These are phyloP conservation scores for Collariella sp. DNA, from an alignment of 495 filamentous ascomycete genomes.

Conservation along the genomic window DNA sequence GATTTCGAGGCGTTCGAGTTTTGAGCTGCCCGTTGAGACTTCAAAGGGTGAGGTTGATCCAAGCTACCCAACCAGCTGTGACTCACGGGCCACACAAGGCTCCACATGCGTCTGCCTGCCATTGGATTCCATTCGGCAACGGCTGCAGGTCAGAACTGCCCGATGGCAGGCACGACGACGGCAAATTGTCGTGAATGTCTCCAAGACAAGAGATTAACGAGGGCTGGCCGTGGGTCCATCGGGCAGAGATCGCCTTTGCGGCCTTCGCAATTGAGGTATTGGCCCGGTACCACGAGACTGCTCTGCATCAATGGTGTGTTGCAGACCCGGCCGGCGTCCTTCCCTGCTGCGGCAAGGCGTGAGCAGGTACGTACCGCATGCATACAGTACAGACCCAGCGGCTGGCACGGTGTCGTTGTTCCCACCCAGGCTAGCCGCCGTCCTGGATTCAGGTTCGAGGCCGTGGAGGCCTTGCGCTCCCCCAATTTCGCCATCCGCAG, in stretches of 20 bases:
- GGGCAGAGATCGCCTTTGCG: conserved; percentile 13
- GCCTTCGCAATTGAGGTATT: conserved; percentile 22
- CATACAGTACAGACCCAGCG: not conserved
- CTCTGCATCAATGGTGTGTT: conserved; percentile 13
- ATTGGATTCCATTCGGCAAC: no score
- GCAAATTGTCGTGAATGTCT: no score
- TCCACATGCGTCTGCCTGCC: not conserved
- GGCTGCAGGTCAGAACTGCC: no score
- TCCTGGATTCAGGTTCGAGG: no score
- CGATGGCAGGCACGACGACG: no score
- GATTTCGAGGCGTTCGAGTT: not conserved
- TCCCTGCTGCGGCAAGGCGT: conserved; percentile 5
- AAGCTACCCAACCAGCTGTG: conserved; percentile 1
- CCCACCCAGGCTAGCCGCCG: not conserved
- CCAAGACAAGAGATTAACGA: conserved; percentile 12
- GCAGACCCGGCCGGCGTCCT: conserved; percentile 14
- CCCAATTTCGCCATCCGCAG: conserved; percentile 17
- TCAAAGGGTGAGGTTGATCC: not conserved
- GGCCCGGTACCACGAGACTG: conserved; percentile 18
- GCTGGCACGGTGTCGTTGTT: not conserved
- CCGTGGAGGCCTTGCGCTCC: not conserved
- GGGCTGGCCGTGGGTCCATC: not conserved
- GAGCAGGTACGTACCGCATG: not conserved
- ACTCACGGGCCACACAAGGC: conserved; percentile 17
- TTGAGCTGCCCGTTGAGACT: not conserved